Percentiles rank a stretch among this genome's conserved stretches.
Conservation (phyloP, 148 eudicot genomes). For the Arbutus unedo region DNA sequence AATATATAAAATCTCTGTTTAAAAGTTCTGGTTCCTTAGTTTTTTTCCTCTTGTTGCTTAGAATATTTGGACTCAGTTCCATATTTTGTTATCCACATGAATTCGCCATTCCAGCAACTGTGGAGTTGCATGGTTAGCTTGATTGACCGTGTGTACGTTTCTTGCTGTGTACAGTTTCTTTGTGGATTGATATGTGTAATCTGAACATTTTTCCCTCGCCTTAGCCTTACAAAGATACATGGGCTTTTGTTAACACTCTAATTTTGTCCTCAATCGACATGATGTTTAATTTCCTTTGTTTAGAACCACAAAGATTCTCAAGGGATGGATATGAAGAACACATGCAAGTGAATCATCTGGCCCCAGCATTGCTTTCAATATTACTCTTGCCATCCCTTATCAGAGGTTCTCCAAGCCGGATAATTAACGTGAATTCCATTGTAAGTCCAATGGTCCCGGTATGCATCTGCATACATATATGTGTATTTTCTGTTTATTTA, state of each 20-base stretch:
- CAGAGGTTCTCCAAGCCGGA: conserved; percentile 94
- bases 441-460: conserved; percentile 44
- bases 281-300: conserved; percentile 17
- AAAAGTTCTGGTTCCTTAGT: too few relatives aligned
- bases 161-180: too few relatives aligned
- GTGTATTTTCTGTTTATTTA: not conserved
- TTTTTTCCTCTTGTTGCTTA: too few relatives aligned
- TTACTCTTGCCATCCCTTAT: conserved; percentile 87
- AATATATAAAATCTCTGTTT: not conserved
- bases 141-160: too few relatives aligned
- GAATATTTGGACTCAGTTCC: too few relatives aligned
- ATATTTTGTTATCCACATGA: too few relatives aligned
- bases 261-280: conserved; percentile 8
- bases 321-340: conserved; percentile 85
- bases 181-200: too few relatives aligned
- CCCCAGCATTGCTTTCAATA: conserved; percentile 82
- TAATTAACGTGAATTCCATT: conserved; percentile 81
- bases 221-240: not conserved
- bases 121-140: too few relatives aligned
- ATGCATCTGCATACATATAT: not conserved
- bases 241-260: not conserved
- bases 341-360: conserved; percentile 97
- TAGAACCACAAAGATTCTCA: conserved; percentile 88
- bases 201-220: not conserved
- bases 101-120: too few relatives aligned